phyloP scores from a whole-genome alignment of 2,329 filamentous ascomycete species.

The Fusarium hostae region DNA sequence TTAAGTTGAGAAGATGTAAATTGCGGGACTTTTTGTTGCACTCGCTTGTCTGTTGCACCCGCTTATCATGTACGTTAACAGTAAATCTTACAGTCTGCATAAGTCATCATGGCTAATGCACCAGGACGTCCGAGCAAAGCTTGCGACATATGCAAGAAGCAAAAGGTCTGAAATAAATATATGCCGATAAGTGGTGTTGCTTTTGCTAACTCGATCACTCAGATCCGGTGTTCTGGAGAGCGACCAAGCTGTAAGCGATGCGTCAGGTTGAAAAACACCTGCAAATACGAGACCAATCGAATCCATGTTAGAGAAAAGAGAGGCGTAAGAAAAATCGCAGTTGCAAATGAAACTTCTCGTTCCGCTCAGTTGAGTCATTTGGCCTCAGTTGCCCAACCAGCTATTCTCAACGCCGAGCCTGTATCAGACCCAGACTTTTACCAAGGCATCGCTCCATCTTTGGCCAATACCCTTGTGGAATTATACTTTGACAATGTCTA shows the following conservation, averaged over 20 bases:
- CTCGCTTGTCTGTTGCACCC: too few species aligned
- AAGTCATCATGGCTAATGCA: background rate
- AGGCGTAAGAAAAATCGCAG: background rate
- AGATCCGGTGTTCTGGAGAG: slow-evolving; percentile 37
- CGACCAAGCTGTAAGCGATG: slow-evolving; percentile 34
- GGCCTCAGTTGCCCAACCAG: background rate
- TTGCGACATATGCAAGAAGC: slow-evolving; percentile 27
- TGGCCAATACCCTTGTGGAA: background rate
- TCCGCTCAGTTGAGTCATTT: too few species aligned
- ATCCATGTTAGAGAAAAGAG: too few species aligned
- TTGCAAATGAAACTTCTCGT: background rate
- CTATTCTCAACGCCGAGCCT: fast-evolving
- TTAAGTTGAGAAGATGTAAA: too few species aligned
- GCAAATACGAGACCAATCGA: background rate
- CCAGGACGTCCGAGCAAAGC: slow-evolving; percentile 31
- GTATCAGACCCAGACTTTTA: background rate
- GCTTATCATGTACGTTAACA: too few species aligned
- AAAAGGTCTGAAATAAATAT: slow-evolving; percentile 31
- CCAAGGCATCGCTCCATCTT: background rate
- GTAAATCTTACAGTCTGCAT: background rate
- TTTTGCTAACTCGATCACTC: background rate
- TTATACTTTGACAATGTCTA: slow-evolving; percentile 36
- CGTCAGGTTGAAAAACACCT: background rate
- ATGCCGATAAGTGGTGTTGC: too few species aligned
- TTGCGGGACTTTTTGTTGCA: too few species aligned